phyloP scores from a whole-genome alignment of 2,329 filamentous ascomycete species.

The Thermomyces lanuginosus region DNA sequence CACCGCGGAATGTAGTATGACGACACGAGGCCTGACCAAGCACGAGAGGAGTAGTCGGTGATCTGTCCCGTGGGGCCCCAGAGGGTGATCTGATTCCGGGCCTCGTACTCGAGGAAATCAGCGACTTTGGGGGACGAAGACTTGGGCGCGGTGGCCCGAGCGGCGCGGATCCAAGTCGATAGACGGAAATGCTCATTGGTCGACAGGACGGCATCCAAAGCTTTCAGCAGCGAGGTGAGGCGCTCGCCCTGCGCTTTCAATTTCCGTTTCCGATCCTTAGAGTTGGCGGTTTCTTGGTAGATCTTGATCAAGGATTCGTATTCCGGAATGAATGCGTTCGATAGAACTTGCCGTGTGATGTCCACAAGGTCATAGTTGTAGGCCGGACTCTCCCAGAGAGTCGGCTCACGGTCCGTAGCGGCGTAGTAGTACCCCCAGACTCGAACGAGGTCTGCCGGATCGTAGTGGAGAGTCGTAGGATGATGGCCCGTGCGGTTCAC shows the following conservation, averaged over 20 bases:
- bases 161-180: conserved; percentile 25
- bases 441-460: conserved; percentile 20
- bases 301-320: conserved; percentile 23
- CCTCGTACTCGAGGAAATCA: conserved; percentile 31
- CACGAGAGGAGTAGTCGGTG: conserved; percentile 35
- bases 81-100: conserved; percentile 35
- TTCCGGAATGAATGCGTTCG: conserved; percentile 29
- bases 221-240: conserved; percentile 19
- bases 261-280: conserved; percentile 8
- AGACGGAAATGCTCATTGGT: conserved; percentile 30
- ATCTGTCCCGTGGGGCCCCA: conserved; percentile 36
- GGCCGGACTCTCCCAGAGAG: conserved; percentile 26
- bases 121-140: conserved; percentile 10
- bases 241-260: conserved; percentile 13
- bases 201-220: conserved; percentile 28
- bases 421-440: conserved; percentile 27
- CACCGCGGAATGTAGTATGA: conserved; percentile 34
- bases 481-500: conserved; percentile 26
- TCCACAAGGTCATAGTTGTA: conserved; percentile 36
- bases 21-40: conserved; percentile 32
- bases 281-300: conserved; percentile 11
- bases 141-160: conserved; percentile 14
- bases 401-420: conserved; percentile 16
- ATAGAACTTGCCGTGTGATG: conserved; percentile 33
- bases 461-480: conserved; percentile 28